These are phyloP conservation scores for Thielaviopsis ethacetica DNA, from an alignment of 2,329 filamentous ascomycete species.

Conservation along the genomic window DNA sequence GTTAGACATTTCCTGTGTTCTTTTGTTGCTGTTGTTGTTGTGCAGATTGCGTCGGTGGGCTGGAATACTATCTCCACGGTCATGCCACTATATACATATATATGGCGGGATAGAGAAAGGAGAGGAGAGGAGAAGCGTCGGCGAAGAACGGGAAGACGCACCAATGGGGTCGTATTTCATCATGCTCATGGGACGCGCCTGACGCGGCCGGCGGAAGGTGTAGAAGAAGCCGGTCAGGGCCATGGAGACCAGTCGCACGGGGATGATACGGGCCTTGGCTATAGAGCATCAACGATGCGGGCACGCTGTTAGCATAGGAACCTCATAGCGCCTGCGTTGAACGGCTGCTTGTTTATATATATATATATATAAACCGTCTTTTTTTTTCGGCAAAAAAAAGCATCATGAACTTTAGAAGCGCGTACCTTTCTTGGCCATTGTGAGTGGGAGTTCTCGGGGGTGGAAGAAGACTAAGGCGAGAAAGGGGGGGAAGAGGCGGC, in stretches of 20 bases:
- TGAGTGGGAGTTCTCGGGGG: too few species aligned
- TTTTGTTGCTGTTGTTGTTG: neutral
- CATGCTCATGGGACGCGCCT: conserved; percentile 78
- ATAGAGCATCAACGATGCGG: conserved; percentile 5
- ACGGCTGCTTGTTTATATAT: too few species aligned
- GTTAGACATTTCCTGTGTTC: neutral
- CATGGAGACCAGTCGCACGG: conserved; percentile 93
- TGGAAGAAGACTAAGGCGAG: too few species aligned
- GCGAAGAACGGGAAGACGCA: conserved; percentile 26
- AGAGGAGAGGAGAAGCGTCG: neutral
- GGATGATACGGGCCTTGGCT: conserved; percentile 85
- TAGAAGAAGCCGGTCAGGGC: conserved; percentile 98
- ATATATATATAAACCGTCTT: too few species aligned
- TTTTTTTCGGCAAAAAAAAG: neutral
- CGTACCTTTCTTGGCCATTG: conserved; percentile 24
- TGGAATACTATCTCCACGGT: too few species aligned
- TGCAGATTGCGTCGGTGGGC: too few species aligned
- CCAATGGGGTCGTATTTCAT: conserved; percentile 96
- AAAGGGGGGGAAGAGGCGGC: neutral
- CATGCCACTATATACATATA: too few species aligned
- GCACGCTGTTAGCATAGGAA: neutral
- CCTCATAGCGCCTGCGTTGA: too few species aligned
- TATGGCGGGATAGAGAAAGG: too few species aligned
- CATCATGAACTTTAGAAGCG: neutral
- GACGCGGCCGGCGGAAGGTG: conserved; percentile 69